A percentile compares a stretch with the other conserved stretches of the same genome.
Conservation (phyloP, 2,329 filamentous ascomycete species). For the Ophidiomyces ophidiicola region DNA sequence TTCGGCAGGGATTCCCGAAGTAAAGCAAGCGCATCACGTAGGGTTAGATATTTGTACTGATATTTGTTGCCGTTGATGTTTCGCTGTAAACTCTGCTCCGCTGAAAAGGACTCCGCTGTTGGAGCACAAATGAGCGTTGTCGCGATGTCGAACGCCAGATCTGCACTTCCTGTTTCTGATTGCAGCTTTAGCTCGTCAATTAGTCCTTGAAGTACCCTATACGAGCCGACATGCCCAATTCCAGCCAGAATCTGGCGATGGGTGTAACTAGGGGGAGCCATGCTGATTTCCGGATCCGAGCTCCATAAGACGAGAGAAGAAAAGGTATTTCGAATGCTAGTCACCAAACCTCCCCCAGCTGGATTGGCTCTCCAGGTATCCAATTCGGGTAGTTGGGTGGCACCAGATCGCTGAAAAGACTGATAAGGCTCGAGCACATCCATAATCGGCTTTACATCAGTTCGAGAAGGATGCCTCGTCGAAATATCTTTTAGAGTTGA, state of each 20-base stretch:
- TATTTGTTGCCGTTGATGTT: constrained; percentile 26
- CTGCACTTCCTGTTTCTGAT: constrained; percentile 29
- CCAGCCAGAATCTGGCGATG: constrained; percentile 41
- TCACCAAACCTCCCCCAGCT: constrained; percentile 35
- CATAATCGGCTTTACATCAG: constrained; percentile 43
- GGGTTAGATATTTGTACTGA: constrained; percentile 27
- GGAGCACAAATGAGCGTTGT: constrained; percentile 34
- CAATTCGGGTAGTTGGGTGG: constrained; percentile 37
- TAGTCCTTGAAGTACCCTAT: constrained; percentile 27
- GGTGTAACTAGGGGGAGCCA: constrained; percentile 44
- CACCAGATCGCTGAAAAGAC: constrained; percentile 39
- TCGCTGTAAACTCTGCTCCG: constrained; percentile 28
- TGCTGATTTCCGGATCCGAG: constrained; percentile 37
- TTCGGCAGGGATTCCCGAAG: constrained; percentile 31
- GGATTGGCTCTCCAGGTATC: constrained; percentile 41
- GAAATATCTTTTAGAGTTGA: constrained; percentile 42
- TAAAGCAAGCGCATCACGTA: constrained; percentile 30
- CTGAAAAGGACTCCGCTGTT: constrained; percentile 29
- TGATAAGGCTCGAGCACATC: constrained; percentile 41
- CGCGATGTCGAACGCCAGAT: constrained; percentile 34
- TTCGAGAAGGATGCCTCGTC: constrained; percentile 37
- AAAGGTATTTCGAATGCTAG: constrained; percentile 39
- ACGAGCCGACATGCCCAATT: constrained; percentile 31
- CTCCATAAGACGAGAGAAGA: constrained; percentile 45
- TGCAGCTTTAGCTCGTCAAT: constrained; percentile 35